Conservation (phyloP, 1,139 yeast genomes). For the Blastobotrys raffinosifermentans region DNA sequence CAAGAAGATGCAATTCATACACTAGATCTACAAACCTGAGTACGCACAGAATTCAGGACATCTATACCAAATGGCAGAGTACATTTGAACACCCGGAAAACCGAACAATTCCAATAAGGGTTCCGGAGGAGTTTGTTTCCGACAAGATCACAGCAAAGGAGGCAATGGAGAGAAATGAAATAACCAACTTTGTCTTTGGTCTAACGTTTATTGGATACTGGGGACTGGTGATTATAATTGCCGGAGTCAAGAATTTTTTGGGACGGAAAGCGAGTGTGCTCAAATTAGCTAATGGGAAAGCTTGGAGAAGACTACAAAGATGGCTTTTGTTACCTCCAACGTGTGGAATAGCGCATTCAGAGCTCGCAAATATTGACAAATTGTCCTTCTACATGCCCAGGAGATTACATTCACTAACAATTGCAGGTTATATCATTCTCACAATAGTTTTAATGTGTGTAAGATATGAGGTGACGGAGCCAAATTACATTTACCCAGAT, state of each 20-base stretch:
- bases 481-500: background rate
- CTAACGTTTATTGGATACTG: background rate
- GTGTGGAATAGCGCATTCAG: background rate
- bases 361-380: background rate
- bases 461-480: background rate
- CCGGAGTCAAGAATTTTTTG: background rate
- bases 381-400: background rate
- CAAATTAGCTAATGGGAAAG: background rate
- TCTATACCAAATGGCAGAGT: background rate
- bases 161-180: conserved; percentile 3
- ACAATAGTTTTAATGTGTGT: background rate
- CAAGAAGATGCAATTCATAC: background rate
- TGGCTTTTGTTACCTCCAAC: background rate
- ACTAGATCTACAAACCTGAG: background rate
- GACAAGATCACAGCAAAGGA: conserved; percentile 1
- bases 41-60: background rate
- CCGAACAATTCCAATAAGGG: background rate
- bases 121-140: background rate
- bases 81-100: too few species aligned
- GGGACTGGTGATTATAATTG: background rate
- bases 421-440: background rate
- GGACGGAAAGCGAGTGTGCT: background rate
- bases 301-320: background rate
- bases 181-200: too few species aligned
- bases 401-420: background rate